Evolutionary conservation across 2,329 filamentous ascomycete species (phyloP), one percentile per base, ranked within the genome.

Genomic region (Sclerotinia trifoliorum): DNA sequence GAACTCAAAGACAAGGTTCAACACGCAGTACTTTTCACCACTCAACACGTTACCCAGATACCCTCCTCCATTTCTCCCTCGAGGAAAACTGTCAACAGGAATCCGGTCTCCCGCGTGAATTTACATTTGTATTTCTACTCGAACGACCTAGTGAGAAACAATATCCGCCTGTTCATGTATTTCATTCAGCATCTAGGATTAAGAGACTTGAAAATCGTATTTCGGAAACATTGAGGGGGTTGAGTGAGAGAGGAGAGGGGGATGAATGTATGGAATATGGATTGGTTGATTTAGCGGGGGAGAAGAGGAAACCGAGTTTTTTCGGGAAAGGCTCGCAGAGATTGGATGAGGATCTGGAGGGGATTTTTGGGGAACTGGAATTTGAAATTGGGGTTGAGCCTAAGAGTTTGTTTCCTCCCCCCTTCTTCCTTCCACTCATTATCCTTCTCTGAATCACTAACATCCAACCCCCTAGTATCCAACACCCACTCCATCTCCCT

Each of bases 111-210:
- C 83, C 83, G 13, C 78, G 82, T 11, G 83, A 84, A 68, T 83
- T 84, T 62, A 83, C 83, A 3, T 84, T 84, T 71, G 81, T 82
- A 21, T 79, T 84, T 76, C 74, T 84, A 7, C 75, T 84, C 7
- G 72, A 74, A 49, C 65, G 72, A 35, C 62, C 69, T 4, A 67
- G 63, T 17, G 65, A 70, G 4, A 26, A 66, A 13, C 42, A 58
- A 26, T 48, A 51, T 32, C 48, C 56, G 4, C 46, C 65, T 5
- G 35, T 70, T 70, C 60, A 70, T 64, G 35, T 66, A 35, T 35
- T 66, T 48, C 26, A 69, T n/a, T 51, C 29, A 17, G 7, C 26
- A n/a, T 57, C 49, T 15, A 44, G 1, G 21, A 11, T 65, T 19
- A 32, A 56, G 15, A 65, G 13, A 7, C 10, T 58, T 21, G 64